Evolutionary conservation across 2,329 filamentous ascomycete genomes (phyloP), one percentile per base, ranked within the genome.

Genomic region (Talaromyces sp.): DNA sequence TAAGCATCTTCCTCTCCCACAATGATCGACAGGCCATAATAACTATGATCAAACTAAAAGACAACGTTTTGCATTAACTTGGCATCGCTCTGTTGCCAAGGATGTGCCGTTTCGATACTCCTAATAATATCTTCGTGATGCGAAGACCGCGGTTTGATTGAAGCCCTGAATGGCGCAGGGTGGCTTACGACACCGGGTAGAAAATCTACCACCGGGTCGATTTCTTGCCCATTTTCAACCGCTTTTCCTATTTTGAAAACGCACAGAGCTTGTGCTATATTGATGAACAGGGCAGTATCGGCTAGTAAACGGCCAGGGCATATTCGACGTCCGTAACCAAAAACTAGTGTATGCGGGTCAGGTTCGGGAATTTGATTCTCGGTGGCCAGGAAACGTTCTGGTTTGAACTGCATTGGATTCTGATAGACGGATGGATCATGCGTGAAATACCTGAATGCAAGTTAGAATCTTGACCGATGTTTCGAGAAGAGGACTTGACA

Each of bases 221-320:
- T 64, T 9, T 70, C 68, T 17, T 64, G 68, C 0, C 75, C 79
- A 5, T 75, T 66, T 21, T 72, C 69, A 6, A 74, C 57, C 0
- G 62, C 60, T 56, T 77, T 77, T 9, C 58, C 59, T 13, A 82
- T 68, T 3, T 72, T 65, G 52, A 84, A 83, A 0, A 75, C 76
- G 0, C 81, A 72, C 1, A 85, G 66, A 0, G 72, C 66, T 31
- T 78, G 77, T 0, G 73, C 77, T 19, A 78, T 70, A 15, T 63
- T 75, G 10, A 78, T 59, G 58, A 71, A 79, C 0, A 79, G 31
- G 0, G 72, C 69, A 4, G 67, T 67, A n/a, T 78, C 75, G 0
- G 77, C 77, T 9, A 78, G 64, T n/a, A 71, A 60, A 5, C 70
- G 66, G 1, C 75, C 77, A 0, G 75, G 73, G 54, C 76, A 80